Conservation (phyloP, 176 grass and related monocot genomes). For the Musa itinerans region DNA sequence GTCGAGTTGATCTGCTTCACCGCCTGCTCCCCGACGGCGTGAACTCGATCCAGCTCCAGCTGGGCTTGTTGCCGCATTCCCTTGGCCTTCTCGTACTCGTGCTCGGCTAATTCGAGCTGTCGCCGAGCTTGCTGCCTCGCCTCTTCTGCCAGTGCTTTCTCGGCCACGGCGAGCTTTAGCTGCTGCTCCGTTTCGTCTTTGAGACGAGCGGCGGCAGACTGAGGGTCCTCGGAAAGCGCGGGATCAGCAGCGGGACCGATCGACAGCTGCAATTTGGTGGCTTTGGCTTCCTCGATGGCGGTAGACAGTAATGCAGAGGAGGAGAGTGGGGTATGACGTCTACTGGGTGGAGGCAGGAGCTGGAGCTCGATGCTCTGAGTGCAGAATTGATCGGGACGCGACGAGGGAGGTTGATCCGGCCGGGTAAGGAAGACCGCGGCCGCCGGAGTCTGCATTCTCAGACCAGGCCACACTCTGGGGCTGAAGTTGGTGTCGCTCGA, state of each 20-base stretch:
- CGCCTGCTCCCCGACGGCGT: slow-evolving; percentile 50
- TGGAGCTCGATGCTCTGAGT: slow-evolving; percentile 51
- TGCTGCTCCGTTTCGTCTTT: slow-evolving; percentile 37
- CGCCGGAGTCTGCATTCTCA: slow-evolving; percentile 12
- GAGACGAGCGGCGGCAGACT: slow-evolving; percentile 2
- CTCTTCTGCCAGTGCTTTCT: slow-evolving; percentile 49
- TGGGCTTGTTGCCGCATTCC: slow-evolving; percentile 63
- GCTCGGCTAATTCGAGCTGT: slow-evolving; percentile 66
- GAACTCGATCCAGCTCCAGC: slow-evolving; percentile 53
- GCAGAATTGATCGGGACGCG: background rate
- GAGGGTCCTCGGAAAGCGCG: background rate
- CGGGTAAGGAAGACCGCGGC: slow-evolving; percentile 8
- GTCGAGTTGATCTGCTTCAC: slow-evolving; percentile 57
- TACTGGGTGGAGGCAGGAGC: slow-evolving; percentile 39
- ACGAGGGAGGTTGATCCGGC: background rate
- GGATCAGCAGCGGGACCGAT: slow-evolving; percentile 29
- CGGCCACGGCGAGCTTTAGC: slow-evolving; percentile 33
- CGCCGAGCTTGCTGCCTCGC: slow-evolving; percentile 47
- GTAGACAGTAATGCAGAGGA: background rate
- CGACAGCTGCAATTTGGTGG: slow-evolving; percentile 47
- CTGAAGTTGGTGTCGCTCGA: slow-evolving; percentile 19
- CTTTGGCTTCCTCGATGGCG: slow-evolving; percentile 6
- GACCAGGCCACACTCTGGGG: slow-evolving; percentile 15
- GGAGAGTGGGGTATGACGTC: background rate
- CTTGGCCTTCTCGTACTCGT: slow-evolving; percentile 55